A percentile compares a stretch with the other conserved stretches of the same genome.
Conservation (phyloP, 2,329 filamentous ascomycete species). For the Zymoseptoria crescenta region DNA sequence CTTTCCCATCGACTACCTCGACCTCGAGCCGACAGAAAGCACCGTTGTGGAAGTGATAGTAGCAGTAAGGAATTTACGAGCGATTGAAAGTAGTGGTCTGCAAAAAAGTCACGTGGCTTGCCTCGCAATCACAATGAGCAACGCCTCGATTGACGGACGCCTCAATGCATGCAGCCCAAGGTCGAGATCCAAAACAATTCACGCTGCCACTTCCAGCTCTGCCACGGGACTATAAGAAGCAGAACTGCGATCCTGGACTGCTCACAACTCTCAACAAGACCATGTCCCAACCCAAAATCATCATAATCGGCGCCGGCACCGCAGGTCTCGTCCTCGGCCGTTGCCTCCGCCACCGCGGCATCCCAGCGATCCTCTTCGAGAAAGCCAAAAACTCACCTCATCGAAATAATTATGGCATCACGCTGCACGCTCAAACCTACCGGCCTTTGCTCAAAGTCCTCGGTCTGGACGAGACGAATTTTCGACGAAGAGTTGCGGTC, state of each 20-base stretch:
- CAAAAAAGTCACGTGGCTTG: too few species aligned
- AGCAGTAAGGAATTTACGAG: too few species aligned
- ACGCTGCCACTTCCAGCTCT: background rate
- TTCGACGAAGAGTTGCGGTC: conserved; percentile 29
- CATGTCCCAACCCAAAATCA: conserved; percentile 30
- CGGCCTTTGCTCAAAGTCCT: conserved; percentile 28
- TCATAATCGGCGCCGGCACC: conserved; percentile 40
- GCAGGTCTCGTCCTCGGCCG: conserved; percentile 36
- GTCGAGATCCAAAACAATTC: background rate
- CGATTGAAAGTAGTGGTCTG: too few species aligned
- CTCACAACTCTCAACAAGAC: background rate
- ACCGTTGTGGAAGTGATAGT: too few species aligned
- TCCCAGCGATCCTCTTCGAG: conserved; percentile 31
- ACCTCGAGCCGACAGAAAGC: too few species aligned
- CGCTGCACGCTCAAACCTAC: conserved; percentile 29
- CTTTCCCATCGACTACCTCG: too few species aligned
- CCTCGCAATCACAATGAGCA: too few species aligned
- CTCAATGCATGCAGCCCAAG: background rate
- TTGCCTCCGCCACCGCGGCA: conserved; percentile 28
- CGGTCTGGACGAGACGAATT: conserved; percentile 26
- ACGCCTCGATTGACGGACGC: background rate
- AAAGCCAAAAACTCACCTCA: conserved; percentile 19
- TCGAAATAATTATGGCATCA: conserved; percentile 34
- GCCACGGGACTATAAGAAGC: background rate
- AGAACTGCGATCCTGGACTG: background rate